phyloP scores from a whole-genome alignment of 2,329 filamentous ascomycete species.

The Penicillium digitatum region DNA sequence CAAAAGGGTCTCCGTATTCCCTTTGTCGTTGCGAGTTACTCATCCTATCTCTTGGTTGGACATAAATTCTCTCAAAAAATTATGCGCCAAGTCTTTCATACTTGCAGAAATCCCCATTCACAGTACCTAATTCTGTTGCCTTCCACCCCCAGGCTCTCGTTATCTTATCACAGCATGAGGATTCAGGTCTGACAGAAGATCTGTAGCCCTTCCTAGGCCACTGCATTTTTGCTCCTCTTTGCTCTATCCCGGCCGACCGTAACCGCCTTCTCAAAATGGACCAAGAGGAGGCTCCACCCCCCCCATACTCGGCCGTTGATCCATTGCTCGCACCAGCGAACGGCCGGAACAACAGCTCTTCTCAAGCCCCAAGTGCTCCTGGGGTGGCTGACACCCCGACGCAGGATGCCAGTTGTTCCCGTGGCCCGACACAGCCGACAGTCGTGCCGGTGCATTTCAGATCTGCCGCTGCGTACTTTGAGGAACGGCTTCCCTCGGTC shows the following conservation, averaged over 20 bases:
- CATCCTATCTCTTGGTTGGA: not conserved
- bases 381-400: conserved; percentile 18
- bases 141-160: conserved; percentile 14
- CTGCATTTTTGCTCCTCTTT: conserved; percentile 1
- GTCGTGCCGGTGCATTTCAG: conserved; percentile 32
- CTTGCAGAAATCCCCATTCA: not conserved
- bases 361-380: conserved; percentile 17
- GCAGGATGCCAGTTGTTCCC: conserved; percentile 18
- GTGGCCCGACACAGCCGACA: conserved; percentile 9
- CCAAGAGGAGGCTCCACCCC: conserved; percentile 40
- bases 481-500: conserved; percentile 31
- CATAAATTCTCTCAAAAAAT: not conserved
- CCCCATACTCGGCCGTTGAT: conserved; percentile 42
- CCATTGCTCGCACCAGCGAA: conserved; percentile 29
- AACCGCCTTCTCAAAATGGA: conserved; percentile 26
- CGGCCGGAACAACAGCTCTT: conserved; percentile 18
- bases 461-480: conserved; percentile 39
- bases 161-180: conserved; percentile 21
- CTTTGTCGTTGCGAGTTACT: not conserved
- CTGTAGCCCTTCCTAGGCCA: conserved; percentile 6
- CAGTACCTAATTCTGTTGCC: conserved; percentile 32
- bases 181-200: conserved; percentile 14
- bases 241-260: not conserved
- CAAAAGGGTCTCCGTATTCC: not conserved
- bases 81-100: conserved; percentile 1